Evolutionary conservation across 768 basidiomycete genomes (phyloP), one percentile per base, ranked within the genome.

Genomic region (Boletus barrowsii): DNA sequence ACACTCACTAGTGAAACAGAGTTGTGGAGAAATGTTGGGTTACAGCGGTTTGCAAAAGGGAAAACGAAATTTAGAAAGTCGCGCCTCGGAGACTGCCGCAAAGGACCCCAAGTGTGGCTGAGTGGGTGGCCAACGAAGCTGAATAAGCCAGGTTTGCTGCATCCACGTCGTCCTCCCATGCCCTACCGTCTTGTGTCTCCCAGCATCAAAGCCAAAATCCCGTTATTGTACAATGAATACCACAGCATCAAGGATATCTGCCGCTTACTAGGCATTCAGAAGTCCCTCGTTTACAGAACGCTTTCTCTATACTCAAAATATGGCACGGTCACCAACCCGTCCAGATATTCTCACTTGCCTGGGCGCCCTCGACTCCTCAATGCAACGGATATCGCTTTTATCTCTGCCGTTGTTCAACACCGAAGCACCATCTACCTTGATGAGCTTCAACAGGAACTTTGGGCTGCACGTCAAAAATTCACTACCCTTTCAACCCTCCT

Each of bases 401-500:
- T 46, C 5, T 20, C 30, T 20, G 17, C 24, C 9, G 10, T 14
- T 18, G 30, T 54, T 30, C 18, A 53, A 4, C 33, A 54, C 33
- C 13, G 2, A 11, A 44, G 20, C 22, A 52, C 49, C 5, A 50
- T 59, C 15, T 59, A 56, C n/a, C 58, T 60, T 32, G 36, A 60
- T 8, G 32, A 57, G 10, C 45, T 54, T 8, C 55, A 57, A 3
- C 13, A 13, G 6, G 18, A 56, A 43, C 55, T 59, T 5, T 56
- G 42, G 51, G 37, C 6, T 10, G 17, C 0, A 9, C 7, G 24
- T 43, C 26, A 30, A 4, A 30, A 29, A 14, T 46, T 20, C 13
- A 10, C 11, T 14, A 42, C 20, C 3, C 10, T 51, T n/a, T n/a
- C 49, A 1, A 51, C 7, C 18, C 51, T 52, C 17, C 26, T 45